Conservation (phyloP, 2,329 filamentous ascomycete species). For the Diaporthe sp. region DNA sequence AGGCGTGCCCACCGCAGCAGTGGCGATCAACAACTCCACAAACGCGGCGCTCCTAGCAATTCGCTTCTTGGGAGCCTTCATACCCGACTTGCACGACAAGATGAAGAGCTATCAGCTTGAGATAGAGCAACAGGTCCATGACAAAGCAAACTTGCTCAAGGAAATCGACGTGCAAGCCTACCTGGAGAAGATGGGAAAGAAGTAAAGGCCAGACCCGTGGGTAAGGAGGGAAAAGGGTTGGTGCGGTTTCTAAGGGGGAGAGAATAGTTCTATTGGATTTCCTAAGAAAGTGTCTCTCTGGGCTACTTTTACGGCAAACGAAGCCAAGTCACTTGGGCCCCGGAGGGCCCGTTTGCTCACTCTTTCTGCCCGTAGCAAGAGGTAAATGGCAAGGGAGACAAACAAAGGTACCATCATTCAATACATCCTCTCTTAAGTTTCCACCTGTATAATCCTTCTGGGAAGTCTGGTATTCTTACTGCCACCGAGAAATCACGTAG, state of each 20-base stretch:
- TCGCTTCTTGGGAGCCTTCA: constrained; percentile 73
- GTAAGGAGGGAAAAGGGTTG: no score
- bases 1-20: constrained; percentile 80
- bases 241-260: no score
- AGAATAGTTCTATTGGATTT: no score
- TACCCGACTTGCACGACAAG: constrained; percentile 68
- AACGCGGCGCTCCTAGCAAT: constrained; percentile 82
- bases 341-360: no score
- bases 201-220: constrained; percentile 40
- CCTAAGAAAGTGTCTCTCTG: no score
- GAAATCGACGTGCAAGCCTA: constrained; percentile 71
- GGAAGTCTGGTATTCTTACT: neutral
- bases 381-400: no score
- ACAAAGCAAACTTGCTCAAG: constrained; percentile 71
- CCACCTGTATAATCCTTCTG: neutral
- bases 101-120: constrained; percentile 73
- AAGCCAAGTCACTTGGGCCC: no score
- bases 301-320: no score
- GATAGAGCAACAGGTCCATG: constrained; percentile 74
- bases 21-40: constrained; percentile 85
- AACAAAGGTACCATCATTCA: neutral
- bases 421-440: no score
- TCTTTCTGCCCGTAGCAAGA: no score
- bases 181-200: constrained; percentile 56
- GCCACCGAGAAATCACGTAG: neutral